These are phyloP conservation scores for Mucor irregularis DNA, from an alignment of 371 early-diverging fungal genomes.

Conservation along the genomic window DNA sequence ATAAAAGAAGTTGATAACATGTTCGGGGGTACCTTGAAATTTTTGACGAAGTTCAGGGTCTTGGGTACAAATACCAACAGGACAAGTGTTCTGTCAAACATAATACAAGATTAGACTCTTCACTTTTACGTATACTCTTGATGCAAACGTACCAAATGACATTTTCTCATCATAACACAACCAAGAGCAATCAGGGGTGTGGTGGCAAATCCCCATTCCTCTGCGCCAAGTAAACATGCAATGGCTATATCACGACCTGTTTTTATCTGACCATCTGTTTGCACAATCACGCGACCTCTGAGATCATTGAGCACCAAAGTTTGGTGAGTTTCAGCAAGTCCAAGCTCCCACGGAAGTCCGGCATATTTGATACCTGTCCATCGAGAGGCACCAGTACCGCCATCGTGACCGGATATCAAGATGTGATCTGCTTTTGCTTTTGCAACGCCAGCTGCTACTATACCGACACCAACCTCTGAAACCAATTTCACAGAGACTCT, in stretches of 20 bases:
- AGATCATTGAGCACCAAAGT: constrained; percentile 94
- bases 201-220: constrained; percentile 98
- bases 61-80: constrained; percentile 97
- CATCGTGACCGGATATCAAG: constrained; percentile 94
- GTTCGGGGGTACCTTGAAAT: constrained; percentile 92
- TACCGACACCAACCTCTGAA: constrained; percentile 95
- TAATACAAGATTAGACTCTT: neutral
- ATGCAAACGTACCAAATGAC: constrained; percentile 52
- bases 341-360: constrained; percentile 97
- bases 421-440: constrained; percentile 98
- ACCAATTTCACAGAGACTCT: constrained; percentile 96
- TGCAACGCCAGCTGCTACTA: constrained; percentile 95
- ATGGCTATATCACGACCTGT: constrained; percentile 95
- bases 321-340: constrained; percentile 97
- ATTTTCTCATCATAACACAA: constrained; percentile 93
- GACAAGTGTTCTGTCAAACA: constrained; percentile 92
- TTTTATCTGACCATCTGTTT: constrained; percentile 97
- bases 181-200: constrained; percentile 96
- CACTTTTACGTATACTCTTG: too few species aligned
- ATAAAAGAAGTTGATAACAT: constrained; percentile 97
- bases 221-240: constrained; percentile 95
- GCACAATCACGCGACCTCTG: constrained; percentile 91
- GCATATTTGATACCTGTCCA: constrained; percentile 98
- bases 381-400: constrained; percentile 97
- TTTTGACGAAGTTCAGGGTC: constrained; percentile 91